phyloP scores from a whole-genome alignment of 2,329 filamentous ascomycete genomes.

The Neopestalotiopsis rosae region DNA sequence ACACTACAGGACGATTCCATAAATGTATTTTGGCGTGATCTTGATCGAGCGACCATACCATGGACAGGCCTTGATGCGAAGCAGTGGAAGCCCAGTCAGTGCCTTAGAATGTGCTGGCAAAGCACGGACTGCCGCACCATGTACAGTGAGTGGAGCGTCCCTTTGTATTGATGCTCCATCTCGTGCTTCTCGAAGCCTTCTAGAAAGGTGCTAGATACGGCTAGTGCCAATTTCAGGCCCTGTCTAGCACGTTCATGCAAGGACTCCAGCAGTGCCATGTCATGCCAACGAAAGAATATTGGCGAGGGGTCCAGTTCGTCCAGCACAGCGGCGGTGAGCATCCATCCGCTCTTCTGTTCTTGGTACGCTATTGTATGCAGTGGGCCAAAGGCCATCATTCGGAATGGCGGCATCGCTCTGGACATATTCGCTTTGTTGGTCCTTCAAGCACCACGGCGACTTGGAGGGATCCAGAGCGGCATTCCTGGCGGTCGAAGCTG shows the following conservation, averaged over 20 bases:
- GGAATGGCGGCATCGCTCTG: not conserved
- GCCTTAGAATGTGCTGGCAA: constrained; percentile 4
- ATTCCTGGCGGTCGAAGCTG: not conserved
- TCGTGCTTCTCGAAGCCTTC: constrained; percentile 22
- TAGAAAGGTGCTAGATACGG: constrained; percentile 21
- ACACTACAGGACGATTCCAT: not conserved
- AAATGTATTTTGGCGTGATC: constrained; percentile 9
- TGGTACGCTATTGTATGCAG: not conserved
- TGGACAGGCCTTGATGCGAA: constrained; percentile 4
- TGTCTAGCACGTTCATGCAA: constrained; percentile 19
- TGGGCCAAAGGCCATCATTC: not conserved
- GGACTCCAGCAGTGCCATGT: constrained; percentile 1
- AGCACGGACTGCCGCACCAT: constrained; percentile 15
- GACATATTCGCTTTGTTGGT: too few relatives aligned
- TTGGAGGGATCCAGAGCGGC: not conserved
- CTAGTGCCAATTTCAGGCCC: constrained; percentile 22
- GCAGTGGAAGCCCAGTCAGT: not conserved
- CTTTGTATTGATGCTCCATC: constrained; percentile 14
- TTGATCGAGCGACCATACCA: not conserved
- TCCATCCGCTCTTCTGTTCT: not conserved
- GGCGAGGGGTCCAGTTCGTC: not conserved
- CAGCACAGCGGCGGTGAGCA: not conserved
- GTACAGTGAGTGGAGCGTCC: not conserved
- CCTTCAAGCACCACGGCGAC: not conserved
- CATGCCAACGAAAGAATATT: constrained; percentile 2